Conservation (phyloP, 2,329 filamentous ascomycete genomes). For the Sarocladium strictum region DNA sequence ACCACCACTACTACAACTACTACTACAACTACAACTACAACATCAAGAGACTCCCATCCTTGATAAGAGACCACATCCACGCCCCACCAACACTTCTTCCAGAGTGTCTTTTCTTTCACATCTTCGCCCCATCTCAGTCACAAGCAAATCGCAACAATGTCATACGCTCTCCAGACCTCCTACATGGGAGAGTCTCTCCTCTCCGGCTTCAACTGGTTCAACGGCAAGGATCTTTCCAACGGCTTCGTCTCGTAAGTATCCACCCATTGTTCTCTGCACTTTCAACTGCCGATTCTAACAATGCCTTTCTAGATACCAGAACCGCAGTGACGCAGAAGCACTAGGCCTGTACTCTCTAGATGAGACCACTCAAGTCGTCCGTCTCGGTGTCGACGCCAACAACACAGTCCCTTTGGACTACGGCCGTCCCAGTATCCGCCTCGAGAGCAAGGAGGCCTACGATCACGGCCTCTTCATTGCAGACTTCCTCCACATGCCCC, state of each 20-base stretch:
- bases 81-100: no score
- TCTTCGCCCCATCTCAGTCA: not conserved
- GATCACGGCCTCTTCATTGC: slow-evolving; percentile 64
- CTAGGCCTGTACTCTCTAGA: slow-evolving; percentile 37
- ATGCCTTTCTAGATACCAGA: slow-evolving; percentile 34
- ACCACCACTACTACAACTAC: no score
- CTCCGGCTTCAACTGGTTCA: slow-evolving; percentile 44
- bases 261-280: slow-evolving; percentile 4
- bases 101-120: not conserved
- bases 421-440: slow-evolving; percentile 55
- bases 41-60: not conserved
- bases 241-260: slow-evolving; percentile 61
- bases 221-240: slow-evolving; percentile 53
- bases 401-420: slow-evolving; percentile 23
- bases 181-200: slow-evolving; percentile 39
- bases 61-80: not conserved
- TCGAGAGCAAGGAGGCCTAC: slow-evolving; percentile 60
- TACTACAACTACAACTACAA: not conserved
- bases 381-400: slow-evolving; percentile 37
- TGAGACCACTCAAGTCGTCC: slow-evolving; percentile 33
- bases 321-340: slow-evolving; percentile 29
- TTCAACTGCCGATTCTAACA: slow-evolving; percentile 10
- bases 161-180: slow-evolving; percentile 36
- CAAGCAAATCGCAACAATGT: slow-evolving; percentile 18
- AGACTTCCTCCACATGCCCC: slow-evolving; percentile 69